These are phyloP conservation scores for Periglandula ipomoeae DNA, from an alignment of 2,329 filamentous ascomycete genomes.

Conservation along the genomic window DNA sequence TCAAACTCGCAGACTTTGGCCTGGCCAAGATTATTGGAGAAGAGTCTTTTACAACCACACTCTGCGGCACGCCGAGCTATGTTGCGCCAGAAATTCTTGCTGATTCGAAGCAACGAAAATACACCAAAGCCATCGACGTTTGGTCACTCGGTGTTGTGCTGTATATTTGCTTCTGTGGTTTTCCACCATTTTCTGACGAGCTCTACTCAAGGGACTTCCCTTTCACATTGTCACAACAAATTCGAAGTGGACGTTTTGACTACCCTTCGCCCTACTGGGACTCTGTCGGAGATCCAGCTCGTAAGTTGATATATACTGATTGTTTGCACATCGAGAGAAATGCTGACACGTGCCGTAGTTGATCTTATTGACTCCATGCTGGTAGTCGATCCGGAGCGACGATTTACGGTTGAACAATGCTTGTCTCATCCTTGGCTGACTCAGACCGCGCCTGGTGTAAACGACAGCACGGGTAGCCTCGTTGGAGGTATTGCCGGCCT, in stretches of 20 bases:
- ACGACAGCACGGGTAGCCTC: conserved; percentile 86
- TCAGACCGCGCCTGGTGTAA: conserved; percentile 47
- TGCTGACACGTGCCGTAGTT: conserved; percentile 27
- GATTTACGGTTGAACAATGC: conserved; percentile 85
- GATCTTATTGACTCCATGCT: conserved; percentile 95
- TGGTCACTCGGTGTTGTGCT: conserved; percentile 98
- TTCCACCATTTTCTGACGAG: conserved; percentile 95
- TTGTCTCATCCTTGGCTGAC: conserved; percentile 86
- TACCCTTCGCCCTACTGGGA: conserved; percentile 93
- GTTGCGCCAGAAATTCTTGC: conserved; percentile 93
- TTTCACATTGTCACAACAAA: conserved; percentile 80
- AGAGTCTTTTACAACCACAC: conserved; percentile 91
- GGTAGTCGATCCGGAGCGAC: conserved; percentile 71
- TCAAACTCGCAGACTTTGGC: conserved; percentile 94
- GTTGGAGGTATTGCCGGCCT: conserved; percentile 77
- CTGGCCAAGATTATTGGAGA: conserved; percentile 98
- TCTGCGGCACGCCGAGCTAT: conserved; percentile 95
- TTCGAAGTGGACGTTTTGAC: conserved; percentile 79
- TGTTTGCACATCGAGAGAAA: too few species aligned
- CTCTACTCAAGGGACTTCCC: conserved; percentile 74
- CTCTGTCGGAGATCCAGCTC: conserved; percentile 55
- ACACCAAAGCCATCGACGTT: conserved; percentile 89
- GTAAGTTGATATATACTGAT: conserved; percentile 33
- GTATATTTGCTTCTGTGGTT: conserved; percentile 94
- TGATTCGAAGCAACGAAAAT: conserved; percentile 71